These are phyloP conservation scores for Massariosphaeria phaeospora DNA, from an alignment of 495 filamentous ascomycete species.

Conservation along the genomic window DNA sequence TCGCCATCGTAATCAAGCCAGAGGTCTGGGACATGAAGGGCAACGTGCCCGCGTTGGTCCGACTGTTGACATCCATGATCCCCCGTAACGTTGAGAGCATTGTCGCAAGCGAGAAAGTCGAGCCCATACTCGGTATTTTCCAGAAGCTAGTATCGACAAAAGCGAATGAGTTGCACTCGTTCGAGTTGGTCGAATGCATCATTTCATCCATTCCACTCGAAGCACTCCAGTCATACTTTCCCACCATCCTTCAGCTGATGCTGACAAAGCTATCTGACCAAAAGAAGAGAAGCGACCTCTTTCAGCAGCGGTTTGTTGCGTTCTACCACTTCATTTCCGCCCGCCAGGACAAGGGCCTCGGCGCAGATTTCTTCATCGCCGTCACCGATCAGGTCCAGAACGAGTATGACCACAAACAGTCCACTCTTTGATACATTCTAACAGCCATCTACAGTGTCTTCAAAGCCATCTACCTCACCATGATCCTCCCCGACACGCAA, in stretches of 20 bases:
- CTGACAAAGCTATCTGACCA: conserved; percentile 72
- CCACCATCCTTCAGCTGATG: conserved; percentile 71
- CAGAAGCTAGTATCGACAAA: conserved; percentile 75
- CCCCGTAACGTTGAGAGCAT: conserved; percentile 68
- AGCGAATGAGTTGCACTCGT: conserved; percentile 71
- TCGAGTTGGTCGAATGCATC: conserved; percentile 82
- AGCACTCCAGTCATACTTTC: conserved; percentile 72
- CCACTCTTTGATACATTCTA: background rate
- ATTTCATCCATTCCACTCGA: conserved; percentile 65
- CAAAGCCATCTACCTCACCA: conserved; percentile 70
- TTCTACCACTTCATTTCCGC: conserved; percentile 90
- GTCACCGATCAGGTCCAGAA: conserved; percentile 74
- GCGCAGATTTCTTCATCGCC: conserved; percentile 81
- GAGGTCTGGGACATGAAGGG: conserved; percentile 82
- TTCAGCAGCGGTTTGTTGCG: conserved; percentile 75
- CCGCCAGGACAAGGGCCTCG: conserved; percentile 67
- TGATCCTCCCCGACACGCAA: conserved; percentile 83
- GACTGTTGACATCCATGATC: conserved; percentile 78
- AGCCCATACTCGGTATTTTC: conserved; percentile 82
- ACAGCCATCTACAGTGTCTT: conserved; percentile 55
- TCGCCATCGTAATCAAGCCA: conserved; percentile 68
- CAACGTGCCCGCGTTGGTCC: conserved; percentile 84
- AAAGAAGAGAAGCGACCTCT: conserved; percentile 74
- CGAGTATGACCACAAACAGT: conserved; percentile 45
- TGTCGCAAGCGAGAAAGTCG: conserved; percentile 67